Conservation (phyloP, 2,329 filamentous ascomycete genomes). For the Teratosphaeria gauchensis region DNA sequence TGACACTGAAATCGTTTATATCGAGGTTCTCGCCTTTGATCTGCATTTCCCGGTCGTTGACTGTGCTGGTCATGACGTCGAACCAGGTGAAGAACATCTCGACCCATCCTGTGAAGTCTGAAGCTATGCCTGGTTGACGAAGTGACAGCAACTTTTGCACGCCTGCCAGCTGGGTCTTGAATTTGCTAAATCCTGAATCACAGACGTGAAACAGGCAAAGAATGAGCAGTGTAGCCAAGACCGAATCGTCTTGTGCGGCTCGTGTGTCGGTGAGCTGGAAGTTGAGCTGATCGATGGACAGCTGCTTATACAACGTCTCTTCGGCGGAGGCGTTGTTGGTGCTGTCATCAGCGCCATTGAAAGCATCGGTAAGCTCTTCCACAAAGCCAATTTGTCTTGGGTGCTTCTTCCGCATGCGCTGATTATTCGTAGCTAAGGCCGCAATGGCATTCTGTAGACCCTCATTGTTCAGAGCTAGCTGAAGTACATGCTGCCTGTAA, state of each 20-base stretch:
- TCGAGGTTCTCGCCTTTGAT: conserved; percentile 55
- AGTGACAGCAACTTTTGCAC: conserved; percentile 82
- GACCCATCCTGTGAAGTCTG: conserved; percentile 74
- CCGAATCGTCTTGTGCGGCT: conserved; percentile 72
- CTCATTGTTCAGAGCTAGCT: conserved; percentile 65
- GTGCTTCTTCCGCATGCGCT: conserved; percentile 71
- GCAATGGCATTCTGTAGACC: conserved; percentile 90
- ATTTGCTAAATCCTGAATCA: conserved; percentile 85
- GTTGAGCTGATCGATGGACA: conserved; percentile 76
- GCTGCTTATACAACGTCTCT: conserved; percentile 75
- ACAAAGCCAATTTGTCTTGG: conserved; percentile 30
- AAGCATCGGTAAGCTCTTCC: conserved; percentile 20
- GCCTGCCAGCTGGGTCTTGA: conserved; percentile 85
- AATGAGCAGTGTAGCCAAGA: conserved; percentile 76
- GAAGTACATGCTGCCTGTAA: conserved; percentile 72
- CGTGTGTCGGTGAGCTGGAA: conserved; percentile 67
- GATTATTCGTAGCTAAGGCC: conserved; percentile 77
- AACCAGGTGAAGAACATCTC: conserved; percentile 90
- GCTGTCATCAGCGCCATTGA: conserved; percentile 16
- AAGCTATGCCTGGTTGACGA: conserved; percentile 50
- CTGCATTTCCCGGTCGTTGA: conserved; percentile 85
- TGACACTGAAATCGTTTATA: conserved; percentile 53
- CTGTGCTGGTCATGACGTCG: conserved; percentile 81
- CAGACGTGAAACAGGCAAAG: conserved; percentile 90
- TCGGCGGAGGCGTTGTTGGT: conserved; percentile 50